phyloP scores from a whole-genome alignment of 2,329 filamentous ascomycete species.

The Chrysoporthe deuterocubensis region DNA sequence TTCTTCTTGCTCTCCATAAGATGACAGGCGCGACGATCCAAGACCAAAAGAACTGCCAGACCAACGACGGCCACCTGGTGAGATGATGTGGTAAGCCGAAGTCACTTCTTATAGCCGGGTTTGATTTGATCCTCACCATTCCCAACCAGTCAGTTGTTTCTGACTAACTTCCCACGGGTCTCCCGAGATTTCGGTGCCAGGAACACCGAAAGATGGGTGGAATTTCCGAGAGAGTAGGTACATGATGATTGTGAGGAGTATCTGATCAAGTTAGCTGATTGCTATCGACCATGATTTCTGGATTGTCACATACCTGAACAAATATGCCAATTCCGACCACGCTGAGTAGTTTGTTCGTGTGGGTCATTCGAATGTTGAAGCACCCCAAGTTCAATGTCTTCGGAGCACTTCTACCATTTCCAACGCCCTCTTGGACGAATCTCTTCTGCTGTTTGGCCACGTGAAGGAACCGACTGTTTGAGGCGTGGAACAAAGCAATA shows the following conservation, averaged over 20 bases:
- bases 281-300: neutral
- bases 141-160: conserved; percentile 59
- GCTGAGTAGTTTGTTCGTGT: conserved; percentile 53
- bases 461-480: conserved; percentile 64
- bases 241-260: conserved; percentile 61
- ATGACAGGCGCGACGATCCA: conserved; percentile 65
- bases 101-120: neutral
- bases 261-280: conserved; percentile 43
- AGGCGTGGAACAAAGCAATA: conserved; percentile 68
- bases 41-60: conserved; percentile 68
- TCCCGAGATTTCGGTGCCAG: conserved; percentile 63
- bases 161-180: conserved; percentile 55
- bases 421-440: conserved; percentile 30
- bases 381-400: conserved; percentile 34
- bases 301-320: conserved; percentile 52
- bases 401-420: conserved; percentile 21
- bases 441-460: conserved; percentile 58
- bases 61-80: conserved; percentile 59
- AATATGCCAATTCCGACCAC: conserved; percentile 58
- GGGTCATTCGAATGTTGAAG: conserved; percentile 45
- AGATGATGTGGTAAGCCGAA: conserved; percentile 30
- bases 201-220: conserved; percentile 63
- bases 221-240: conserved; percentile 69
- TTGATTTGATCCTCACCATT: conserved; percentile 56
- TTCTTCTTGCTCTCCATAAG: conserved; percentile 63